Percentiles rank a stretch among this genome's conserved stretches.
These are phyloP conservation scores for Ogataea henricii DNA, from an alignment of 805 yeast genomes.

Conservation along the genomic window DNA sequence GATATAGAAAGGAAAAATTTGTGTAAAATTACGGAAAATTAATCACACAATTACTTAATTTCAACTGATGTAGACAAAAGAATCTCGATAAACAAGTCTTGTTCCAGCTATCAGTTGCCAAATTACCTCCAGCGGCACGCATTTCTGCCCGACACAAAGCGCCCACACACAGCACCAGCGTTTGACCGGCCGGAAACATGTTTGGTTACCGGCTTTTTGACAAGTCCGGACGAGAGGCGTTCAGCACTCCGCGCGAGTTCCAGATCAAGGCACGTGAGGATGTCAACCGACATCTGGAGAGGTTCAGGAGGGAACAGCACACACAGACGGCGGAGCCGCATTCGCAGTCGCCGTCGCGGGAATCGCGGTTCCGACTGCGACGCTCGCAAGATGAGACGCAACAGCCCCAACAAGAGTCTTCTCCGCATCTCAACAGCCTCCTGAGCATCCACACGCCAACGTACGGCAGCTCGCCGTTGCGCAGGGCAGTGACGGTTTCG, in stretches of 20 bases:
- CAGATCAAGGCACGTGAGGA: constrained; percentile 37
- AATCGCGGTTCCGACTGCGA: background rate
- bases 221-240: constrained; percentile 28
- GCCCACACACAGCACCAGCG: background rate
- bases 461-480: constrained; percentile 38
- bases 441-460: constrained; percentile 10
- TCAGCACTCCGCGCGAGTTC: constrained; percentile 35
- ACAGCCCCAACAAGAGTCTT: background rate
- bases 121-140: too few species aligned
- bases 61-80: background rate
- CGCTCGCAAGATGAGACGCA: background rate
- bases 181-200: constrained; percentile 19
- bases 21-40: background rate
- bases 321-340: constrained; percentile 3
- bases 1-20: constrained; percentile 2
- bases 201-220: constrained; percentile 34
- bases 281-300: constrained; percentile 30
- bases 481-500: constrained; percentile 28
- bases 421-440: constrained; percentile 1
- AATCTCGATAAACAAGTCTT: background rate
- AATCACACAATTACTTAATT: background rate
- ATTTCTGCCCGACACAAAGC: too few species aligned
- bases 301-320: constrained; percentile 13
- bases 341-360: background rate
- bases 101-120: background rate